A percentile compares a stretch with the other conserved stretches of the same genome.
Evolutionary conservation across 2,329 filamentous ascomycete genomes (phyloP).

Genomic region (Fusarium globosum): DNA sequence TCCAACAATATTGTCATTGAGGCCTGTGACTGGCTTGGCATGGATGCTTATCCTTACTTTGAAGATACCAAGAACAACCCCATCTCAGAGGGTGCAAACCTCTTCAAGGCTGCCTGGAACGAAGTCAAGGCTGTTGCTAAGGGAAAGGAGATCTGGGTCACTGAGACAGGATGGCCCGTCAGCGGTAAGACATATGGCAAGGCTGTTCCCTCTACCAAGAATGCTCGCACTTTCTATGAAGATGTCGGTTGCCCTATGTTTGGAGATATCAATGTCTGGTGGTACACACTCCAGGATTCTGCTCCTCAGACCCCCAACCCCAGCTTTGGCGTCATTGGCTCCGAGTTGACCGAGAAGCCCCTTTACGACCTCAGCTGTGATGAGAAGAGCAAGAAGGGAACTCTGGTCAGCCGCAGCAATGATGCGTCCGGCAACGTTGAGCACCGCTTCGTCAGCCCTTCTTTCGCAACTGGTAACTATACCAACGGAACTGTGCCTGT

Average conservation of each 20-base stretch:
- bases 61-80: slow-evolving; percentile 75
- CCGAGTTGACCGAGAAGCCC: slow-evolving; percentile 62
- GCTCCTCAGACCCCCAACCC: slow-evolving; percentile 69
- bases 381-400: slow-evolving; percentile 35
- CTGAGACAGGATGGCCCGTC: slow-evolving; percentile 89
- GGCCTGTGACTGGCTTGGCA: slow-evolving; percentile 80
- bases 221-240: slow-evolving; percentile 85
- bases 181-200: slow-evolving; percentile 71
- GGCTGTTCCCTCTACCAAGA: slow-evolving; percentile 71
- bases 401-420: slow-evolving; percentile 17
- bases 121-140: slow-evolving; percentile 68
- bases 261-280: slow-evolving; percentile 74
- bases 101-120: slow-evolving; percentile 76
- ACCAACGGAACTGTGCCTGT: slow-evolving; percentile 41
- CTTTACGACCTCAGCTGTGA: slow-evolving; percentile 71
- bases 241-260: slow-evolving; percentile 79
- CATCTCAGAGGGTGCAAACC: slow-evolving; percentile 70
- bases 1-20: slow-evolving; percentile 78
- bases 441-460: slow-evolving; percentile 23
- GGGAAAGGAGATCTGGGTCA: slow-evolving; percentile 83
- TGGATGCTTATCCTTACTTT: slow-evolving; percentile 89
- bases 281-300: slow-evolving; percentile 80
- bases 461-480: slow-evolving; percentile 26
- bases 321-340: slow-evolving; percentile 76
- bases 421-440: slow-evolving; percentile 1